Evolutionary conservation across 768 basidiomycete genomes (phyloP).

Genomic region (Pisolithus albus): DNA sequence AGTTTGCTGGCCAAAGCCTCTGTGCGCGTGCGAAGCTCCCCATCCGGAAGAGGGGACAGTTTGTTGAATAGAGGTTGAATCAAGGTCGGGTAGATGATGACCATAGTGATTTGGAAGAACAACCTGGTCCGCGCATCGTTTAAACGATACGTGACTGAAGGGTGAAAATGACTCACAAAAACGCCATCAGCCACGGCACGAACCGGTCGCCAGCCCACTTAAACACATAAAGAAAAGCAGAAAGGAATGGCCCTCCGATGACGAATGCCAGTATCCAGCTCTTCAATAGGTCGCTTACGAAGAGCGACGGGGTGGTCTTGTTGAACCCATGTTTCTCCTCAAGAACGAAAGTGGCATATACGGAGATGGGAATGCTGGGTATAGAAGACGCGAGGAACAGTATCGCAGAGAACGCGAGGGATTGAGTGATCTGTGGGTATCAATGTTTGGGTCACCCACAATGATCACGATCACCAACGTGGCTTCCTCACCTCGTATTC

Average conservation of each 20-base stretch:
- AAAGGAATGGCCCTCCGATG: conserved; percentile 81
- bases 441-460: not conserved
- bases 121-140: conserved; percentile 40
- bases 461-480: not conserved
- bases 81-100: conserved; percentile 73
- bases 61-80: conserved; percentile 98
- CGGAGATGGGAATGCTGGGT: conserved; percentile 65
- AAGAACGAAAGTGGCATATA: conserved; percentile 88
- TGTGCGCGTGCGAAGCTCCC: conserved; percentile 71
- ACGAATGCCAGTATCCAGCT: conserved; percentile 62
- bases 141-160: not conserved
- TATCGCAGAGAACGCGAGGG: conserved; percentile 66
- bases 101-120: conserved; percentile 77
- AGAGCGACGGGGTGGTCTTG: conserved; percentile 77
- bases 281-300: conserved; percentile 76
- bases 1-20: conserved; percentile 73
- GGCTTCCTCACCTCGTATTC: conserved; percentile 58
- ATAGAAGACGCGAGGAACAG: conserved; percentile 61
- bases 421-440: conserved; percentile 67
- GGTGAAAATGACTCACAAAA: conserved; percentile 54
- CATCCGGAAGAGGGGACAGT: conserved; percentile 74
- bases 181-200: conserved; percentile 89
- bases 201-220: conserved; percentile 91
- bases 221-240: conserved; percentile 83
- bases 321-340: conserved; percentile 98